phyloP scores from a whole-genome alignment of 2,329 filamentous ascomycete genomes.

The Chaetomiaceae sp. region DNA sequence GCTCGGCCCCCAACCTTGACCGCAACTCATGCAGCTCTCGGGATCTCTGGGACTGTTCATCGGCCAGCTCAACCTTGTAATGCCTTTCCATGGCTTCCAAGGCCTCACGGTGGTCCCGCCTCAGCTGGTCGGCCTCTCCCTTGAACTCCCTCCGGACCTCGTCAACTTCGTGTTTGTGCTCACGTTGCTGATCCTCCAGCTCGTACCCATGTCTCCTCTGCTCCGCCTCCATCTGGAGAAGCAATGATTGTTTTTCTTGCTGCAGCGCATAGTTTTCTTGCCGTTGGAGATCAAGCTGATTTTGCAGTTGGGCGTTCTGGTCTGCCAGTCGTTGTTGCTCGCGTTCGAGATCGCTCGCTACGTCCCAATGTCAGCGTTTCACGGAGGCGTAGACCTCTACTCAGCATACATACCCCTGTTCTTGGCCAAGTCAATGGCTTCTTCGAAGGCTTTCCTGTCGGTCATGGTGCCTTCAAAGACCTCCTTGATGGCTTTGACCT shows the following conservation, averaged over 20 bases:
- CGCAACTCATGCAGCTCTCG: constrained; percentile 63
- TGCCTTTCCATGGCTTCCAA: constrained; percentile 58
- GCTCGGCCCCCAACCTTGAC: constrained; percentile 44
- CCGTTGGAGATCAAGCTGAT: constrained; percentile 52
- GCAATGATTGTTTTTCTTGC: constrained; percentile 39
- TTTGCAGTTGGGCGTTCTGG: constrained; percentile 48
- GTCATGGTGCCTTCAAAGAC: constrained; percentile 64
- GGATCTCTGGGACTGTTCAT: constrained; percentile 52
- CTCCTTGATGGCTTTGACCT: constrained; percentile 65
- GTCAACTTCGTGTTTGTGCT: constrained; percentile 51
- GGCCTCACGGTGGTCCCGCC: constrained; percentile 60
- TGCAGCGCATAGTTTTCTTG: constrained; percentile 26
- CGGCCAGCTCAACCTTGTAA: constrained; percentile 58
- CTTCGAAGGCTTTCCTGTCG: constrained; percentile 64
- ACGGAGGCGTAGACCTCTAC: background rate
- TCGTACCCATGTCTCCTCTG: constrained; percentile 43
- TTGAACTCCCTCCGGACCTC: constrained; percentile 45
- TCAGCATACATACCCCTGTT: constrained; percentile 55
- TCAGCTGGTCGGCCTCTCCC: constrained; percentile 51
- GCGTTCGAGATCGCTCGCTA: constrained; percentile 45
- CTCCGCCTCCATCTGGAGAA: constrained; percentile 37
- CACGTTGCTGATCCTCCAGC: constrained; percentile 47
- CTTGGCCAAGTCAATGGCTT: constrained; percentile 69
- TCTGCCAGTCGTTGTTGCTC: constrained; percentile 41
- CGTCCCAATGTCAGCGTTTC: constrained; percentile 15